Percentiles rank a stretch among this genome's conserved stretches.
phyloP scores from a whole-genome alignment of 2,329 filamentous ascomycete genomes.

The Plenodomus tracheiphilus region DNA sequence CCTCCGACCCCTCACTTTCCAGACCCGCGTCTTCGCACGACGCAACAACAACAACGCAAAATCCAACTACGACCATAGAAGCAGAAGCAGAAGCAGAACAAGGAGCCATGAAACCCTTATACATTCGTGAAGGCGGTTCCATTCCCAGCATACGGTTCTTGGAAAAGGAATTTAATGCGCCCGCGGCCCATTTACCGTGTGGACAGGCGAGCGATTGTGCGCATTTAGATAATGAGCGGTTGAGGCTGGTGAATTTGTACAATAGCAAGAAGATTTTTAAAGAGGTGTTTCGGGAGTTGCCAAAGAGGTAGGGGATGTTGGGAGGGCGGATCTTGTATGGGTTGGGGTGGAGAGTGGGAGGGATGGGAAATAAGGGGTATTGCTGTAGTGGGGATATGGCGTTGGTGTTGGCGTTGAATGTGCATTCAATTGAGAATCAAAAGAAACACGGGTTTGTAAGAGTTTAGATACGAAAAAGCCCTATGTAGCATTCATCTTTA shows the following conservation, averaged over 20 bases:
- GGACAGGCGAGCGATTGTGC: slow-evolving; percentile 93
- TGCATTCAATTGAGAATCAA: too few relatives aligned
- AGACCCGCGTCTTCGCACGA: slow-evolving; percentile 2
- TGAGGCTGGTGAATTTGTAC: slow-evolving; percentile 82
- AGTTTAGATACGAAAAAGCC: too few relatives aligned
- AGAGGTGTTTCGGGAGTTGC: slow-evolving; percentile 74
- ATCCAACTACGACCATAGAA: not conserved
- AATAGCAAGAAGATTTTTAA: slow-evolving; percentile 93
- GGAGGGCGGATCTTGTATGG: too few relatives aligned
- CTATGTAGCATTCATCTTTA: too few relatives aligned
- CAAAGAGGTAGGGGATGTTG: slow-evolving; percentile 9
- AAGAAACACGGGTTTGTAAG: too few relatives aligned
- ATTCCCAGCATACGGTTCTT: slow-evolving; percentile 94
- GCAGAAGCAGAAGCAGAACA: too few relatives aligned
- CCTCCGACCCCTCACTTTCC: slow-evolving; percentile 23
- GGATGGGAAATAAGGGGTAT: too few relatives aligned
- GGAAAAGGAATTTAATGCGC: slow-evolving; percentile 90
- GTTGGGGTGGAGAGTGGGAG: too few relatives aligned
- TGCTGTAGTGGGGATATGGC: too few relatives aligned
- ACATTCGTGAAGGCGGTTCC: slow-evolving; percentile 92
- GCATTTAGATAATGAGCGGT: slow-evolving; percentile 92
- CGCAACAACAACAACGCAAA: slow-evolving; percentile 1
- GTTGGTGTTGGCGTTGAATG: too few relatives aligned
- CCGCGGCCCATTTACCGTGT: slow-evolving; percentile 89
- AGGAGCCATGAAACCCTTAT: slow-evolving; percentile 86